Evolutionary conservation across 1,284 basidiomycete species (phyloP).

Genomic region (Moesziomyces sp.): DNA sequence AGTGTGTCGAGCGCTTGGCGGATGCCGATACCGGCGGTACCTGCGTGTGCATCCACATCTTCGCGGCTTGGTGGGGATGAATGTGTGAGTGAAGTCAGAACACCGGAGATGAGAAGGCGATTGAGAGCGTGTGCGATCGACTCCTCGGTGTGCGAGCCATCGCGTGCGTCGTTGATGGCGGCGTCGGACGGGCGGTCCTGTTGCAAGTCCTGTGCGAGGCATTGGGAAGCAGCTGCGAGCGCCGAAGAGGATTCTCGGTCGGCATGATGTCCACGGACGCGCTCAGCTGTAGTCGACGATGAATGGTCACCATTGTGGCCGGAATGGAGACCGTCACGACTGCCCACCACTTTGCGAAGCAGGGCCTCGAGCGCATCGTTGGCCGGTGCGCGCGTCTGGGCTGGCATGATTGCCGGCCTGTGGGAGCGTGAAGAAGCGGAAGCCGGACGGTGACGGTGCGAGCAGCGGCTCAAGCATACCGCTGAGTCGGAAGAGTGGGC

Average conservation of each 20-base stretch:
- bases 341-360: slow-evolving; percentile 20
- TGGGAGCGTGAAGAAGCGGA: too few relatives aligned
- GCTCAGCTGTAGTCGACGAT: not conserved
- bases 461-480: too few relatives aligned
- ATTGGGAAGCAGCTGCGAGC: slow-evolving; percentile 36
- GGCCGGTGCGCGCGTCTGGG: slow-evolving; percentile 7
- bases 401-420: slow-evolving; percentile 4
- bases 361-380: slow-evolving; percentile 23
- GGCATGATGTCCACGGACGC: not conserved
- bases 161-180: slow-evolving; percentile 2
- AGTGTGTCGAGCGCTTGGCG: slow-evolving; percentile 38
- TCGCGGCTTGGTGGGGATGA: slow-evolving; percentile 7
- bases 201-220: slow-evolving; percentile 19
- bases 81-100: slow-evolving; percentile 29
- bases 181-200: slow-evolving; percentile 1
- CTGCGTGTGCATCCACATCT: slow-evolving; percentile 2
- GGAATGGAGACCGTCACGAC: not conserved
- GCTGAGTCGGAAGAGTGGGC: too few relatives aligned
- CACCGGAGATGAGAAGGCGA: slow-evolving; percentile 32
- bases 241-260: slow-evolving; percentile 13
- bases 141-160: slow-evolving; percentile 25
- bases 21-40: slow-evolving; percentile 10
- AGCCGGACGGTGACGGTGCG: too few relatives aligned
- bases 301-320: not conserved
- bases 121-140: slow-evolving; percentile 39